These are phyloP conservation scores for Leishmania turanica DNA, from an alignment of 208 protist genomes.

Conservation along the genomic window DNA sequence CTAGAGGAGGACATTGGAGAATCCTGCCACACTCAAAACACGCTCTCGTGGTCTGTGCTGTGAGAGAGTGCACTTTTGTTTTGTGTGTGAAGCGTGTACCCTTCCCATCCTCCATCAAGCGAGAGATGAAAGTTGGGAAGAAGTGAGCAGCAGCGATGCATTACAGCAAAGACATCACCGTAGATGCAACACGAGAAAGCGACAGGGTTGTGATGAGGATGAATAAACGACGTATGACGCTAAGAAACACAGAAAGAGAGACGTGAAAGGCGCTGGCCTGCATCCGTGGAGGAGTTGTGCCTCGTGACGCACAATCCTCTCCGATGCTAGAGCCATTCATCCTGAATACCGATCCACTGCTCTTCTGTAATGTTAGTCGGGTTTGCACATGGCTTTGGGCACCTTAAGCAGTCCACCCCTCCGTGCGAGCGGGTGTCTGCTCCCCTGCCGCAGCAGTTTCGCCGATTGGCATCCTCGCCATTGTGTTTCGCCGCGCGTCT, in stretches of 20 bases:
- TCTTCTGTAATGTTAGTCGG: not conserved
- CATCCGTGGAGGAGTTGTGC: not conserved
- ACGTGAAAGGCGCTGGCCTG: not conserved
- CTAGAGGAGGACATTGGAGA: not conserved
- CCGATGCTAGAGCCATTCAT: too few relatives aligned
- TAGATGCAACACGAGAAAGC: not conserved
- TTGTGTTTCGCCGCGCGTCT: not conserved
- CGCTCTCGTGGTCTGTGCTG: not conserved
- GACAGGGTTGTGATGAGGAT: too few relatives aligned
- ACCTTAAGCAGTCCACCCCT: not conserved
- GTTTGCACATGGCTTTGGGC: not conserved
- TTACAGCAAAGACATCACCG: not conserved
- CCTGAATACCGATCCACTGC: not conserved
- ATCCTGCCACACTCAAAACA: not conserved
- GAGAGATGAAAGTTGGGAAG: too few relatives aligned
- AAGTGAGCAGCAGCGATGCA: not conserved
- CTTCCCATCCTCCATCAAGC: not conserved
- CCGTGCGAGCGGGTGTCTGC: not conserved
- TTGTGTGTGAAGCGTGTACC: not conserved
- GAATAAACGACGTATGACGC: not conserved
- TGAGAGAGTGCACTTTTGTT: not conserved
- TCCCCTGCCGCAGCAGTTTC: not conserved
- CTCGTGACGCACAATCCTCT: not conserved
- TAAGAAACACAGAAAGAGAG: not conserved
- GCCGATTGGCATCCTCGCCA: not conserved